These are phyloP conservation scores for Diphasiastrum complanatum DNA, from an alignment of 83 land plant genomes.

Conservation along the genomic window DNA sequence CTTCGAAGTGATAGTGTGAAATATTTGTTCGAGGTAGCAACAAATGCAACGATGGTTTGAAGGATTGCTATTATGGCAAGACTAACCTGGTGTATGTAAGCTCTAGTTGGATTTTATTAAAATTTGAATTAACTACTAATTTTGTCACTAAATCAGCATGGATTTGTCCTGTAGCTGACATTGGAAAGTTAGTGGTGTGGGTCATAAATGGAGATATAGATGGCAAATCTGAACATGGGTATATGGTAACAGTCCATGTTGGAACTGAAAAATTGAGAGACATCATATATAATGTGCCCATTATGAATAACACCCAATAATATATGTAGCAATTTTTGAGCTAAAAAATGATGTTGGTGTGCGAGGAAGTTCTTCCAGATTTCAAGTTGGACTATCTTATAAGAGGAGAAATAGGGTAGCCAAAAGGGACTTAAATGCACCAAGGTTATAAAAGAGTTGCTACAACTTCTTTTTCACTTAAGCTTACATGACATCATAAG, in stretches of 20 bases:
- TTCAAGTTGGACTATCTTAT: background rate
- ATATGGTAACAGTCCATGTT: constrained; percentile 43
- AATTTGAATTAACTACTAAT: too few species aligned
- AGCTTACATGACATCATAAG: too few species aligned
- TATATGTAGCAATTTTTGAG: constrained; percentile 6
- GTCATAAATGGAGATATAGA: constrained; percentile 40
- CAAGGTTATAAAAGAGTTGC: constrained; percentile 50
- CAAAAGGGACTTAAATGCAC: constrained; percentile 34
- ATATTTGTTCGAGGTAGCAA: too few species aligned
- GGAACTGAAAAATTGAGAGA: constrained; percentile 39
- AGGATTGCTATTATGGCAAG: too few species aligned
- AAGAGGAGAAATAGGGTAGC: constrained; percentile 20
- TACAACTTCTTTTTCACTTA: constrained; percentile 65
- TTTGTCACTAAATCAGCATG: too few species aligned
- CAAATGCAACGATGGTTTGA: too few species aligned
- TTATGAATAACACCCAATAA: background rate
- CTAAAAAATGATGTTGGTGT: background rate
- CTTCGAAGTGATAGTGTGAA: too few species aligned
- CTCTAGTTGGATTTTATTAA: too few species aligned
- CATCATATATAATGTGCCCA: constrained; percentile 39
- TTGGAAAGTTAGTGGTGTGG: constrained; percentile 7
- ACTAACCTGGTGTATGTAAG: too few species aligned
- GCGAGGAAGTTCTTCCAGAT: background rate
- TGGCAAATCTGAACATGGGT: constrained; percentile 53
- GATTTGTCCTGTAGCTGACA: constrained; percentile 6